A percentile compares a stretch with the other conserved stretches of the same genome.
Evolutionary conservation across 2,329 filamentous ascomycete species (phyloP).

Genomic region (Microdochium bolleyi): DNA sequence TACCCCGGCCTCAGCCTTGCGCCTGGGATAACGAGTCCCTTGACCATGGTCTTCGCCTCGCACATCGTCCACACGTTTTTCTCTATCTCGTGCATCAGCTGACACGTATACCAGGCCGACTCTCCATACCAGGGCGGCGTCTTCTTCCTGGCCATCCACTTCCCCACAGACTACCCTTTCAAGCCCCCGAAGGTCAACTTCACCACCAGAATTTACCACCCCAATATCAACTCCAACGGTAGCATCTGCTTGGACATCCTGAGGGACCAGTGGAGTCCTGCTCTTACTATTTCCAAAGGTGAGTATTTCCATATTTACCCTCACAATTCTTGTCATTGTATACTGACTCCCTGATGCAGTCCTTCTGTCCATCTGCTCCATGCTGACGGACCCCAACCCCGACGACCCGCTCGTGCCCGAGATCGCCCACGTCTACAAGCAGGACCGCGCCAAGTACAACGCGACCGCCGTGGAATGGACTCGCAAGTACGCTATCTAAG

Average conservation of each 20-base stretch:
- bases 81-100: slow-evolving; percentile 15
- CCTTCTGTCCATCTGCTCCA: slow-evolving; percentile 96
- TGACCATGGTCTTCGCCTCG: neutral
- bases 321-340: neutral
- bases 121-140: slow-evolving; percentile 97
- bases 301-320: slow-evolving; percentile 15
- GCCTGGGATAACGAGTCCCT: neutral
- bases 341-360: slow-evolving; percentile 43
- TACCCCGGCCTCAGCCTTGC: neutral
- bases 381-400: slow-evolving; percentile 98
- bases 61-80: neutral
- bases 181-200: slow-evolving; percentile 99
- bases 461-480: slow-evolving; percentile 97
- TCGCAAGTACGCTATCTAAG: slow-evolving; percentile 92
- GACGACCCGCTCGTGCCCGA: slow-evolving; percentile 98
- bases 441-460: slow-evolving; percentile 91
- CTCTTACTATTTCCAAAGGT: slow-evolving; percentile 98
- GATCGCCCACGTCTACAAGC: slow-evolving; percentile 99
- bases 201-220: slow-evolving; percentile 98
- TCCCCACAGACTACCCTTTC: slow-evolving; percentile 99
- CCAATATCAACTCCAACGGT: slow-evolving; percentile 99
- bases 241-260: slow-evolving; percentile 98
- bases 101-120: slow-evolving; percentile 57
- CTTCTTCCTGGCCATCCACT: slow-evolving; percentile 98
- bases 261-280: slow-evolving; percentile 98